A percentile compares a stretch with the other conserved stretches of the same genome.
These are phyloP conservation scores for Scytalidium lignicola DNA, from an alignment of 2,329 filamentous ascomycete species.

Conservation along the genomic window DNA sequence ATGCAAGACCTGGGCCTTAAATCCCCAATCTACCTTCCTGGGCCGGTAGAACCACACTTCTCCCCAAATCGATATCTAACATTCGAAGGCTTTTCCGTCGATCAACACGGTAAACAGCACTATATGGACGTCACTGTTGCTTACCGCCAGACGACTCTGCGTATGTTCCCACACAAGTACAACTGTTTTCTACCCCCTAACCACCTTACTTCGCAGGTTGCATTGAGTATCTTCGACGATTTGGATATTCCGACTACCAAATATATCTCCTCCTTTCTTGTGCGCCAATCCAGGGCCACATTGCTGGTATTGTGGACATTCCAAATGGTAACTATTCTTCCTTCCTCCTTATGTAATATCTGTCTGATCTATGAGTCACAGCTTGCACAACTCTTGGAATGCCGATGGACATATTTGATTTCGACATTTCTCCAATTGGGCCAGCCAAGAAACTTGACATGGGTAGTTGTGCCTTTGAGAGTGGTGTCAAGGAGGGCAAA, in stretches of 20 bases:
- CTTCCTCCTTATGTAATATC: background rate
- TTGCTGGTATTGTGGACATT: constrained; percentile 86
- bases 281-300: constrained; percentile 80
- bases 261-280: constrained; percentile 81
- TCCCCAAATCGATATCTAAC: constrained; percentile 76
- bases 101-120: constrained; percentile 83
- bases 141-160: constrained; percentile 72
- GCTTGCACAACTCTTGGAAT: constrained; percentile 84
- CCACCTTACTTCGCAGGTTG: constrained; percentile 38
- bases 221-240: constrained; percentile 75
- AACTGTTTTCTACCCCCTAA: background rate
- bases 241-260: constrained; percentile 69
- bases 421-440: constrained; percentile 70
- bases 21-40: constrained; percentile 78
- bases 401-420: constrained; percentile 92
- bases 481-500: constrained; percentile 38
- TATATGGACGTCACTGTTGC: constrained; percentile 83
- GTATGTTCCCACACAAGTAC: constrained; percentile 26
- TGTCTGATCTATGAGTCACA: constrained; percentile 4
- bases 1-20: constrained; percentile 71
- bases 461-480: constrained; percentile 64
- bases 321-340: constrained; percentile 50
- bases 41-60: constrained; percentile 84
- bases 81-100: constrained; percentile 87
- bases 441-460: constrained; percentile 59